These are phyloP conservation scores for Rusavskia elegans DNA, from an alignment of 495 filamentous ascomycete species.

Conservation along the genomic window DNA sequence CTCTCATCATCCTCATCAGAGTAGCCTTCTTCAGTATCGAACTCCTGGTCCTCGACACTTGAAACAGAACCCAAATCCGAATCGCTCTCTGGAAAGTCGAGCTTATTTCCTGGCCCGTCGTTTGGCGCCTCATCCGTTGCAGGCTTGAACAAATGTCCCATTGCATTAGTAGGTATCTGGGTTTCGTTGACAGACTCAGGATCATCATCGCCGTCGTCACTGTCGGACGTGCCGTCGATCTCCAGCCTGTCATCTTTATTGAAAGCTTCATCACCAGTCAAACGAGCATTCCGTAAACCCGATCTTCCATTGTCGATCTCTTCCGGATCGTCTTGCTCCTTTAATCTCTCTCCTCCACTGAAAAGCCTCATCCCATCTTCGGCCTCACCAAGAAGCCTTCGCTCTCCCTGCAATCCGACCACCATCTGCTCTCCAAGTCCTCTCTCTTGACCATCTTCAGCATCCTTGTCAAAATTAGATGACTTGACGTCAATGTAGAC, in stretches of 20 bases:
- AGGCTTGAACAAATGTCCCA: constrained; percentile 37
- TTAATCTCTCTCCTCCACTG: constrained; percentile 53
- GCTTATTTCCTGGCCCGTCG: constrained; percentile 35
- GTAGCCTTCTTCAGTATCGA: constrained; percentile 40
- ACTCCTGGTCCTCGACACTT: constrained; percentile 42
- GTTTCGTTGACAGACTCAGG: constrained; percentile 21
- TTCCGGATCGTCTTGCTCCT: constrained; percentile 31
- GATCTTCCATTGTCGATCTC: constrained; percentile 54
- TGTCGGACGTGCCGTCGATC: constrained; percentile 47
- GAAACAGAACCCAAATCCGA: constrained; percentile 88
- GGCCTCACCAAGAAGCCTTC: constrained; percentile 65
- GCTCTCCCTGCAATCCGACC: constrained; percentile 71
- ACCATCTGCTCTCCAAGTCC: constrained; percentile 90
- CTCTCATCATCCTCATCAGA: constrained; percentile 33
- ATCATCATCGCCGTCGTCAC: constrained; percentile 37
- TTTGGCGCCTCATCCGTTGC: constrained; percentile 22
- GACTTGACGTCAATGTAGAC: constrained; percentile 67
- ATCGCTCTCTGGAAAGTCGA: constrained; percentile 91
- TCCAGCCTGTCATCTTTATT: constrained; percentile 38
- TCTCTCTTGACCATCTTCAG: constrained; percentile 44
- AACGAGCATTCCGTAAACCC: constrained; percentile 46
- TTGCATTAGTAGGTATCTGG: constrained; percentile 32
- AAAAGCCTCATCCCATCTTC: constrained; percentile 74
- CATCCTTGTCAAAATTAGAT: constrained; percentile 53
- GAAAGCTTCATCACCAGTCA: constrained; percentile 42